phyloP scores from a whole-genome alignment of 257 asterid genomes.

The Solanum tarapatanum region DNA sequence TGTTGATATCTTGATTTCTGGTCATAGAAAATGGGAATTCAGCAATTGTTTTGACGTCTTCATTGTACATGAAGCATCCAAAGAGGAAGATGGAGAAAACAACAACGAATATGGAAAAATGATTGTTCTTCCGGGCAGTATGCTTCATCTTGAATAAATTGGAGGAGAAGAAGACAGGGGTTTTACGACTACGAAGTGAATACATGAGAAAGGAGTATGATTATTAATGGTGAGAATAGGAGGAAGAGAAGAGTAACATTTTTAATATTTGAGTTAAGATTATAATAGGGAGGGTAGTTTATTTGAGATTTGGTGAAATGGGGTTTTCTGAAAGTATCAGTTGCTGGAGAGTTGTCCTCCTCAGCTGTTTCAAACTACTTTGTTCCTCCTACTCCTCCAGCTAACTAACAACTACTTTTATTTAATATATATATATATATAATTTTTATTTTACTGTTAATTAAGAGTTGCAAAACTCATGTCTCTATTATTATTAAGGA shows the following conservation, averaged over 20 bases:
- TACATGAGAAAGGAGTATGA: slow-evolving; percentile 32
- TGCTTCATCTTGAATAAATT: slow-evolving; percentile 42
- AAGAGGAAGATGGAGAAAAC: slow-evolving; percentile 53
- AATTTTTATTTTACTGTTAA: background rate
- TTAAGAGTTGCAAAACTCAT: background rate
- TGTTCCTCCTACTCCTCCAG: background rate
- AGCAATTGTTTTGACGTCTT: slow-evolving; percentile 63
- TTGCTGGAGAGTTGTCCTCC: slow-evolving; percentile 49
- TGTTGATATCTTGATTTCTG: slow-evolving; percentile 18
- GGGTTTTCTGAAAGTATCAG: slow-evolving; percentile 24
- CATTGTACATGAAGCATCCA: slow-evolving; percentile 76
- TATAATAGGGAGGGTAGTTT: background rate
- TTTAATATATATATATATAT: too few species aligned
- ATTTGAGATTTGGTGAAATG: slow-evolving; percentile 50
- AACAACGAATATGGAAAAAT: slow-evolving; percentile 40
- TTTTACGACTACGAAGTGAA: slow-evolving; percentile 52
- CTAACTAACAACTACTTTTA: background rate
- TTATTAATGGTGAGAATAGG: background rate
- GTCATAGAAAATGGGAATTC: slow-evolving; percentile 58
- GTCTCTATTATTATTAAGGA: background rate
- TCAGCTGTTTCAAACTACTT: background rate
- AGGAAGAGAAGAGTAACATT: slow-evolving; percentile 6
- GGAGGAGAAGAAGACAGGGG: slow-evolving; percentile 16
- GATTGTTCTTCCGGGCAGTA: slow-evolving; percentile 36
- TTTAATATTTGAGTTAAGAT: background rate